Evolutionary conservation across 345 rosid species (phyloP).

Genomic region (Raphanus raphanistrum): DNA sequence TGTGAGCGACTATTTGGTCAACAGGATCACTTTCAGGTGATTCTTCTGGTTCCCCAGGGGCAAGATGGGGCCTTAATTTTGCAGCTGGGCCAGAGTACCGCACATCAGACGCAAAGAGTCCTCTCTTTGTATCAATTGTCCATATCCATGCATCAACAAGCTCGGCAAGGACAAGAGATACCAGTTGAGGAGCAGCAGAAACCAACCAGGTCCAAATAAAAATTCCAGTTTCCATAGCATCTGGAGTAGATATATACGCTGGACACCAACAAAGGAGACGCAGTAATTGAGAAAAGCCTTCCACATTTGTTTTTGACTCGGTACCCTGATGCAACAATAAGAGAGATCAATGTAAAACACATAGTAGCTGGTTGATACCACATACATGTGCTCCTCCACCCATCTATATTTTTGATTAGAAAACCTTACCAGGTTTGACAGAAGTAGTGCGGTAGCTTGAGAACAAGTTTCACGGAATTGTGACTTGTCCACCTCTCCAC

Average conservation of each 20-base stretch:
- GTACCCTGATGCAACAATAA: conserved; percentile 46
- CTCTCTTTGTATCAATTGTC: conserved; percentile 87
- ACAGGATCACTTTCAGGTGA: conserved; percentile 64
- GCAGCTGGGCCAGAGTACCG: conserved; percentile 75
- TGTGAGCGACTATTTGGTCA: conserved; percentile 85
- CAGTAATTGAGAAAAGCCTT: conserved; percentile 73
- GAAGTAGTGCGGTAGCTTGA: conserved; percentile 80
- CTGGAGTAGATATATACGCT: conserved; percentile 81
- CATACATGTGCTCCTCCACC: background rate
- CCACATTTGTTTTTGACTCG: conserved; percentile 59
- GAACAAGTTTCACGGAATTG: conserved; percentile 79
- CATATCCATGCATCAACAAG: conserved; percentile 98
- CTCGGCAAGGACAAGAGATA: conserved; percentile 80
- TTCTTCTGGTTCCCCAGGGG: conserved; percentile 79
- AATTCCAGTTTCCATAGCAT: conserved; percentile 91
- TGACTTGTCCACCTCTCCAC: conserved; percentile 77
- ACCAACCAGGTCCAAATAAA: conserved; percentile 95
- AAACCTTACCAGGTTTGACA: conserved; percentile 71
- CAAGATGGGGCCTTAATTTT: conserved; percentile 80
- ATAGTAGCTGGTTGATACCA: background rate
- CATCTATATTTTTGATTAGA: background rate
- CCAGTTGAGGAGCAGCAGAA: conserved; percentile 87
- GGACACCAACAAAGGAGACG: conserved; percentile 98
- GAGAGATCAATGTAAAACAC: conserved; percentile 21
- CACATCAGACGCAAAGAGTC: conserved; percentile 79